Evolutionary conservation across 176 grass and related monocot genomes (phyloP).

Genomic region (Zea luxurians): DNA sequence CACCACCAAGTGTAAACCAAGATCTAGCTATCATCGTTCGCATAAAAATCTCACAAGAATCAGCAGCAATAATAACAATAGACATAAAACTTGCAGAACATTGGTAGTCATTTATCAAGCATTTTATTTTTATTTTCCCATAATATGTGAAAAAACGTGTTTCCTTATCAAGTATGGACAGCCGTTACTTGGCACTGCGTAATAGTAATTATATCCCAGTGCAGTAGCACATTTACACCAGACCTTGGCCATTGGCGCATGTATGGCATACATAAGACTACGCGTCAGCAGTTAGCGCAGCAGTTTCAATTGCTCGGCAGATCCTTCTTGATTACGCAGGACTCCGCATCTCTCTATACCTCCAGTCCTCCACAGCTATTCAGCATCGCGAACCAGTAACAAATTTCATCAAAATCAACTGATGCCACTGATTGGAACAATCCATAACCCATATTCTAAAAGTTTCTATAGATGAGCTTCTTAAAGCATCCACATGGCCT

Average conservation of each 20-base stretch:
- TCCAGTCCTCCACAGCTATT: neutral
- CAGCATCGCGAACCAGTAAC: neutral
- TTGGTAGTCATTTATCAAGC: constrained; percentile 6
- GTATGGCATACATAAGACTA: constrained; percentile 6
- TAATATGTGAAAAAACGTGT: neutral
- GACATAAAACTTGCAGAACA: neutral
- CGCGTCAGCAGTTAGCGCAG: neutral
- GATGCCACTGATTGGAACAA: neutral
- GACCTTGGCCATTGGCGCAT: neutral
- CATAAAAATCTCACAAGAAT: neutral
- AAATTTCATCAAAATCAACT: neutral
- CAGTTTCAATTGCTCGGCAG: neutral
- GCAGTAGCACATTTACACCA: neutral
- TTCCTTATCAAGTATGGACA: neutral
- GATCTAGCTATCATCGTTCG: neutral
- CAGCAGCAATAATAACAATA: constrained; percentile 1
- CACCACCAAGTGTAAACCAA: neutral
- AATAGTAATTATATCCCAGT: neutral
- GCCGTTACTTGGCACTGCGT: neutral
- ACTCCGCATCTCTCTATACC: neutral
- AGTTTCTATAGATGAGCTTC: neutral
- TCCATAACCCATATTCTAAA: neutral
- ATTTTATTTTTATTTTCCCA: neutral
- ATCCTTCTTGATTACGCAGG: constrained; percentile 7
- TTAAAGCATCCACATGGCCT: neutral